Percentiles rank a stretch among this genome's conserved stretches.
Evolutionary conservation across 2,329 filamentous ascomycete species (phyloP).

Genomic region (Tothia fuscella): DNA sequence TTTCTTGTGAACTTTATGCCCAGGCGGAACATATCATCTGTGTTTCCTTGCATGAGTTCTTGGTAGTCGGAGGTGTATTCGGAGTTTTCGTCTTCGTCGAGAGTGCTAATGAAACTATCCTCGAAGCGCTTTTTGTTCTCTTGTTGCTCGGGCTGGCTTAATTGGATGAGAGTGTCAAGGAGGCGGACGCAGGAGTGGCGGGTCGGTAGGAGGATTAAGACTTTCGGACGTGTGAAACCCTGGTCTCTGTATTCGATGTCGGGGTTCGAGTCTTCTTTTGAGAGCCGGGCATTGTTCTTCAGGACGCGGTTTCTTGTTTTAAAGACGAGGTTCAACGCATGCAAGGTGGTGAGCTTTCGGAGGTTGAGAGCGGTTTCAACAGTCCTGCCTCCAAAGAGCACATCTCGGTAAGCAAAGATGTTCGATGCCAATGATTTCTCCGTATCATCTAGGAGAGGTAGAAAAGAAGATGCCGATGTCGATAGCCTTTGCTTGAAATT

Average conservation of each 20-base stretch:
- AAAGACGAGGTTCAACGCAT: conserved; percentile 83
- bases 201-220: conserved; percentile 81
- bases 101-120: conserved; percentile 67
- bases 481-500: conserved; percentile 21
- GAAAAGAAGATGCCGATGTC: not conserved
- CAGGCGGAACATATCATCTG: conserved; percentile 92
- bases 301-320: conserved; percentile 87
- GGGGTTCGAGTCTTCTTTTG: conserved; percentile 45
- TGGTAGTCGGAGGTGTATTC: conserved; percentile 68
- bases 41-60: conserved; percentile 84
- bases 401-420: conserved; percentile 71
- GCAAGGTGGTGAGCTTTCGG: conserved; percentile 63
- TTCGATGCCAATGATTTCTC: conserved; percentile 39
- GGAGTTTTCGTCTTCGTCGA: no score
- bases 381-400: conserved; percentile 64
- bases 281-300: conserved; percentile 77
- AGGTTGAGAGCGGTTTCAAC: conserved; percentile 55
- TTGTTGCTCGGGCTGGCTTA: conserved; percentile 78
- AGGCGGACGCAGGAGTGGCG: conserved; percentile 72
- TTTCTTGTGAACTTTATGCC: conserved; percentile 97
- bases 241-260: conserved; percentile 74
- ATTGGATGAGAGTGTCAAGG: conserved; percentile 61
- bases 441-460: conserved; percentile 16
- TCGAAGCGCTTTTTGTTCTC: conserved; percentile 91
- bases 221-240: conserved; percentile 88